phyloP scores from a whole-genome alignment of 148 eudicot genomes.

The Chenopodium album region DNA sequence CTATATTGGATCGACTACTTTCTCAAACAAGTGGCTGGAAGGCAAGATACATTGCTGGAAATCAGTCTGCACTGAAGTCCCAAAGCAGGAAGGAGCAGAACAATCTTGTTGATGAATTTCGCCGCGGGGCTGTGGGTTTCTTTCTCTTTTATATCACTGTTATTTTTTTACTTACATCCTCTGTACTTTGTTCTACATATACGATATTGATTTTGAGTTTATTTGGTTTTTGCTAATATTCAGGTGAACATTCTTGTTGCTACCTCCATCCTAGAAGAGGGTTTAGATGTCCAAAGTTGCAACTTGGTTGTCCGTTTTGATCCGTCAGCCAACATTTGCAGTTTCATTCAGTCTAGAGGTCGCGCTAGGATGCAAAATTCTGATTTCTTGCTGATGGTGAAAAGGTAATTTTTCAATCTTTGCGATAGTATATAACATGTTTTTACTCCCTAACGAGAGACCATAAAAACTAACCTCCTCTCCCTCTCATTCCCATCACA shows the following conservation, averaged over 20 bases:
- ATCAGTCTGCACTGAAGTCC: slow-evolving; percentile 39
- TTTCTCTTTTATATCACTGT: neutral
- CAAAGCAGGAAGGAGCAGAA: slow-evolving; percentile 72
- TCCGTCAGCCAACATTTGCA: slow-evolving; percentile 65
- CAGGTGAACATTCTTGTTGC: slow-evolving; percentile 88
- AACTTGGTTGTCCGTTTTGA: slow-evolving; percentile 64
- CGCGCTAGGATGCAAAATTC: slow-evolving; percentile 85
- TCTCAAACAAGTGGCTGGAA: slow-evolving; percentile 56
- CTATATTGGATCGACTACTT: slow-evolving; percentile 50
- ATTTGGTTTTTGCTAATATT: slow-evolving; percentile 3
- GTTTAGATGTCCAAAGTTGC: slow-evolving; percentile 65
- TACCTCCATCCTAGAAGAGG: slow-evolving; percentile 83
- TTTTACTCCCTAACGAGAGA: neutral
- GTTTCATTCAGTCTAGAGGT: slow-evolving; percentile 94
- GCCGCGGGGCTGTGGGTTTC: slow-evolving; percentile 54
- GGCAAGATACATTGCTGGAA: slow-evolving; percentile 69
- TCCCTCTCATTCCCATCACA: neutral
- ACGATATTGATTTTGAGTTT: neutral
- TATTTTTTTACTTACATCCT: neutral
- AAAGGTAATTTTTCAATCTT: slow-evolving; percentile 38
- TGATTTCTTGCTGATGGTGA: slow-evolving; percentile 64
- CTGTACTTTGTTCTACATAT: neutral
- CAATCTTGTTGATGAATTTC: slow-evolving; percentile 64
- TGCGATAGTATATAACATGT: neutral
- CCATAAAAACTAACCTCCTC: neutral